These are phyloP conservation scores for Spiromastix sp. DNA, from an alignment of 2,329 filamentous ascomycete genomes.

Conservation along the genomic window DNA sequence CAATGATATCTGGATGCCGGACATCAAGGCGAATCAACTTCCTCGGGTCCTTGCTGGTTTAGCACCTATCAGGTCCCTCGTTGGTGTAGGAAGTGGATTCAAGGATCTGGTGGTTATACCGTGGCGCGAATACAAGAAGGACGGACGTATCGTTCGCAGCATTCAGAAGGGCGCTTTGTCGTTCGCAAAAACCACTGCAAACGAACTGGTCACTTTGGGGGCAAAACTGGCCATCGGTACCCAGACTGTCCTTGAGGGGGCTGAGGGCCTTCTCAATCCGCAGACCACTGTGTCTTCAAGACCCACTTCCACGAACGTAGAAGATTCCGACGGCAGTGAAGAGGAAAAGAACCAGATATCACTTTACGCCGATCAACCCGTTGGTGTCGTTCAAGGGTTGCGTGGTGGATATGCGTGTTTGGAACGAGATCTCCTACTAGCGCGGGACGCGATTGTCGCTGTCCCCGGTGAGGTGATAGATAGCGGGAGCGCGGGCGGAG, in stretches of 20 bases:
- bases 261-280: slow-evolving; percentile 61
- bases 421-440: slow-evolving; percentile 74
- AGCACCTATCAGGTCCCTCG: slow-evolving; percentile 78
- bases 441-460: slow-evolving; percentile 85
- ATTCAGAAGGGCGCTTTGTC: slow-evolving; percentile 82
- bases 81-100: slow-evolving; percentile 82
- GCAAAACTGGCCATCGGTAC: slow-evolving; percentile 92
- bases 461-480: slow-evolving; percentile 88
- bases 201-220: slow-evolving; percentile 85
- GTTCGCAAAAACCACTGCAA: slow-evolving; percentile 88
- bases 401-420: slow-evolving; percentile 73
- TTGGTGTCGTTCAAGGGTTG: slow-evolving; percentile 77
- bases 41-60: slow-evolving; percentile 80
- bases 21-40: slow-evolving; percentile 81
- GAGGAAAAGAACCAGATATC: slow-evolving; percentile 69
- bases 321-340: slow-evolving; percentile 53
- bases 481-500: slow-evolving; percentile 68
- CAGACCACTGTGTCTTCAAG: slow-evolving; percentile 13
- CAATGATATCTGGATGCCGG: slow-evolving; percentile 94
- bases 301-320: slow-evolving; percentile 37
- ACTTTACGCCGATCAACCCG: slow-evolving; percentile 86
- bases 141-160: slow-evolving; percentile 82
- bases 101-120: slow-evolving; percentile 80
- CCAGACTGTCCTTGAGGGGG: slow-evolving; percentile 81
- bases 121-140: slow-evolving; percentile 84